Evolutionary conservation across 2,329 filamentous ascomycete genomes (phyloP), one percentile per base, ranked within the genome.

Genomic region (Talaromyces rugulosus): DNA sequence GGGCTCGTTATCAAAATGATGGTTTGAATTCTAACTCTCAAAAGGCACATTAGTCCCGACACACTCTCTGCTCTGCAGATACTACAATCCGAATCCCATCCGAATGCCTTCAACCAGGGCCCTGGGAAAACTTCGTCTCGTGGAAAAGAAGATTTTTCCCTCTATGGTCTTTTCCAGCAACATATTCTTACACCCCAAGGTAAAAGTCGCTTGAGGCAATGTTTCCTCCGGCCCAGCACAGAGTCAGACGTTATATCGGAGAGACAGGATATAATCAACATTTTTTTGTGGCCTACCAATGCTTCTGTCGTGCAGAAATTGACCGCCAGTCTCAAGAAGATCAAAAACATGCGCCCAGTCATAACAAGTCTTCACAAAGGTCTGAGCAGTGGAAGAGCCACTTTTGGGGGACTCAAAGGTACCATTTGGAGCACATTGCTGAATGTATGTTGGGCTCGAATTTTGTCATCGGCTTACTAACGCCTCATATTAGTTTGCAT

Each of bases 41-140:
- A 78, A 57, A 91, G 94, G 87, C 91, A 95, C 69, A 81, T 97
- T 66, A 95, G 91, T 67, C 79, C 84, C 2, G 92, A 97, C 70
- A 90, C 93, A 0, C 78, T 98, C 50, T 77, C 86, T 14, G 92
- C 92, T 1, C 82, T 99, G 8, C 94, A 97, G 69, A 91, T 99
- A 31, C 81, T 96, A 30, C 88, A 89, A 60, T 87, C 89, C 1
- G 93, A 97, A 72, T 85, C 85, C 11, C 92, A 96, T 73, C 93
- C 91, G 4, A 92, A 92, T 70, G 87, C 85, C 55, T 89, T 94
- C 65, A 90, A 88, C 67, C 88, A 89, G 76, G 90, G 89, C 0
- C 85, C 87, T 2, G 84, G 82, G 6, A 84, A 80, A 65, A 81
- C 81, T 33, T 82, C 80, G 30, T 86, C 83, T 1, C 87, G 85